Percentiles rank a stretch among this genome's conserved stretches.
Evolutionary conservation across 805 yeast genomes (phyloP).

Genomic region (Vanderwaltozyma yarrowii): DNA sequence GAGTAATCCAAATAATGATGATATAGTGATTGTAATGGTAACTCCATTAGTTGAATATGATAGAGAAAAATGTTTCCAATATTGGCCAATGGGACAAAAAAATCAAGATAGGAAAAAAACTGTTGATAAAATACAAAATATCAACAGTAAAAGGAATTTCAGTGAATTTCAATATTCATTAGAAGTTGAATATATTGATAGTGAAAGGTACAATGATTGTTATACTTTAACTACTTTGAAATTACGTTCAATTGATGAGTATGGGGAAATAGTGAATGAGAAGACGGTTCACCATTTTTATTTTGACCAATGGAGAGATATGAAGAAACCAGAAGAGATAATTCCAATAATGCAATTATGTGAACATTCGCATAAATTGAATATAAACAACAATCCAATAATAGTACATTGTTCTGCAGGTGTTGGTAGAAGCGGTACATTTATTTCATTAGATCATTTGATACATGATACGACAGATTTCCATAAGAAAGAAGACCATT

Average conservation of each 20-base stretch:
- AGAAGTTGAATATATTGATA: slow-evolving; percentile 12
- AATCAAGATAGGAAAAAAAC: slow-evolving; percentile 3
- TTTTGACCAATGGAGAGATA: slow-evolving; percentile 75
- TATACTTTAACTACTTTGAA: slow-evolving; percentile 19
- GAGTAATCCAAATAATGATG: slow-evolving; percentile 42
- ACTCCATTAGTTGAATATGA: slow-evolving; percentile 65
- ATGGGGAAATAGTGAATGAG: slow-evolving; percentile 30
- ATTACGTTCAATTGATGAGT: slow-evolving; percentile 9
- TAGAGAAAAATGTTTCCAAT: slow-evolving; percentile 67
- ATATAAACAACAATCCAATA: slow-evolving; percentile 36
- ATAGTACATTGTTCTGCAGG: slow-evolving; percentile 95
- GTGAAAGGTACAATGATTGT: slow-evolving; percentile 12
- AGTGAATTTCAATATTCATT: slow-evolving; percentile 16
- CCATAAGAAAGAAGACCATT: slow-evolving; percentile 1
- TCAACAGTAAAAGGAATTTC: slow-evolving; percentile 12
- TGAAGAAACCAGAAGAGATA: slow-evolving; percentile 45
- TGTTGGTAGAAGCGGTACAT: slow-evolving; percentile 92
- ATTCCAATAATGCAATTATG: slow-evolving; percentile 27
- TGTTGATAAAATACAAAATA: slow-evolving; percentile 12
- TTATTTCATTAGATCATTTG: slow-evolving; percentile 41
- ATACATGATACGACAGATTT: slow-evolving; percentile 23
- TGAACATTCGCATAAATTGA: slow-evolving; percentile 22
- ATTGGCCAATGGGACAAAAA: slow-evolving; percentile 45
- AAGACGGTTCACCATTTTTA: slow-evolving; percentile 52
- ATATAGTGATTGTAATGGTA: slow-evolving; percentile 59